These are phyloP conservation scores for Tardiomyces depauwii DNA, from an alignment of 1,139 yeast genomes.

Conservation along the genomic window DNA sequence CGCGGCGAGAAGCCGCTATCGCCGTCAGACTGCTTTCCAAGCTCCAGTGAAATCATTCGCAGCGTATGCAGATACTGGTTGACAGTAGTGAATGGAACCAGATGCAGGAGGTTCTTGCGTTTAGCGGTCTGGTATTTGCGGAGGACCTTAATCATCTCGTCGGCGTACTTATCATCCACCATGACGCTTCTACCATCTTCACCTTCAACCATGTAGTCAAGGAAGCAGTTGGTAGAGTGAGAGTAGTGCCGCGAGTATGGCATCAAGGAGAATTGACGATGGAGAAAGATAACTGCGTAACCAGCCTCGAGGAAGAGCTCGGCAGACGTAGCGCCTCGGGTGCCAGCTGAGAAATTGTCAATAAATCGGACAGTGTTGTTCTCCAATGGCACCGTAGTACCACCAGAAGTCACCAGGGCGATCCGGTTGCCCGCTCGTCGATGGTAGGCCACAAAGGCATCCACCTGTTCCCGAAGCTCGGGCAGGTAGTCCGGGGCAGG, in stretches of 20 bases:
- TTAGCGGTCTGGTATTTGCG: slow-evolving; percentile 53
- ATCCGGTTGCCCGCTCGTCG: slow-evolving; percentile 35
- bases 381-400: slow-evolving; percentile 95
- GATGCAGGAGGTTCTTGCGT: slow-evolving; percentile 46
- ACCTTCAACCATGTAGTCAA: slow-evolving; percentile 58
- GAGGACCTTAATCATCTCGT: slow-evolving; percentile 53
- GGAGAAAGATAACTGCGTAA: slow-evolving; percentile 85
- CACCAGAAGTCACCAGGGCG: slow-evolving; percentile 91
- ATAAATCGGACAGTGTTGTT: slow-evolving; percentile 93
- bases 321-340: slow-evolving; percentile 94
- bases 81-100: slow-evolving; percentile 88
- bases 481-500: slow-evolving; percentile 64
- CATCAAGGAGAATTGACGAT: slow-evolving; percentile 80
- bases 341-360: slow-evolving; percentile 95
- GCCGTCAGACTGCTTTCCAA: slow-evolving; percentile 26
- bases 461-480: slow-evolving; percentile 45
- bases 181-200: slow-evolving; percentile 20
- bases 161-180: slow-evolving; percentile 43
- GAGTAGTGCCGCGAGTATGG: slow-evolving; percentile 88
- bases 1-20: slow-evolving; percentile 11
- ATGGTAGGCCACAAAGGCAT: slow-evolving; percentile 42
- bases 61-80: slow-evolving; percentile 86
- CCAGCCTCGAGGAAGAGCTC: slow-evolving; percentile 79
- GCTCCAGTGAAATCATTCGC: slow-evolving; percentile 48
- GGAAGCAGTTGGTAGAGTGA: slow-evolving; percentile 72